Conservation (phyloP, 164 flowering plant species). For the Liquidambar formosana region DNA sequence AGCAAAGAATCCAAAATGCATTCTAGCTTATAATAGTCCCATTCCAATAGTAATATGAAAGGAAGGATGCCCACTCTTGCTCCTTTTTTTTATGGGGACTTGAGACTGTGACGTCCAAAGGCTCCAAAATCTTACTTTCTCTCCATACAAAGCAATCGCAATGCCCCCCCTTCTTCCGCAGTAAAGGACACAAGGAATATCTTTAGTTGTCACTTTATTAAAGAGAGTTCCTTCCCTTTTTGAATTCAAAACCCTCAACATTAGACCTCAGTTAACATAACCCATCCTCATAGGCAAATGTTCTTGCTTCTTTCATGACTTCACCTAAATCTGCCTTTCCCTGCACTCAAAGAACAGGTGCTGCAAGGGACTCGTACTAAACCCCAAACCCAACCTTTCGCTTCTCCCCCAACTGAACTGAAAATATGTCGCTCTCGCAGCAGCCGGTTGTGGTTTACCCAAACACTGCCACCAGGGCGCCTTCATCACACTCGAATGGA, state of each 20-base stretch:
- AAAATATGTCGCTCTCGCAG: conserved; percentile 28
- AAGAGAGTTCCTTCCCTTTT: conserved; percentile 27
- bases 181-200: conserved; percentile 28
- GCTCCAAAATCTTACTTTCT: conserved; percentile 46
- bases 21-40: too few species aligned
- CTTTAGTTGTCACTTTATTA: conserved; percentile 39
- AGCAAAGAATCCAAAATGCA: too few species aligned
- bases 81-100: conserved; percentile 5
- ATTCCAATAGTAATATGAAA: not conserved
- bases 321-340: conserved; percentile 25
- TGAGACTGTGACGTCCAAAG: conserved; percentile 11
- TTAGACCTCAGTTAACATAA: conserved; percentile 9
- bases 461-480: conserved; percentile 18
- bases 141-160: conserved; percentile 39
- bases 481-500: conserved; percentile 66
- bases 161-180: conserved; percentile 11
- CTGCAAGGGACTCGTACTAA: not conserved
- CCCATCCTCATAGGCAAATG: conserved; percentile 10
- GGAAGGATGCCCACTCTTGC: not conserved
- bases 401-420: not conserved
- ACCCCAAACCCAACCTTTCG: conserved; percentile 2
- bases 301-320: conserved; percentile 25
- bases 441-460: conserved; percentile 42
- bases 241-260: conserved; percentile 20
- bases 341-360: conserved; percentile 39